Evolutionary conservation across 208 protist species (phyloP), one percentile per base, ranked within the genome.

Genomic region (Trypanosoma boissoni): DNA sequence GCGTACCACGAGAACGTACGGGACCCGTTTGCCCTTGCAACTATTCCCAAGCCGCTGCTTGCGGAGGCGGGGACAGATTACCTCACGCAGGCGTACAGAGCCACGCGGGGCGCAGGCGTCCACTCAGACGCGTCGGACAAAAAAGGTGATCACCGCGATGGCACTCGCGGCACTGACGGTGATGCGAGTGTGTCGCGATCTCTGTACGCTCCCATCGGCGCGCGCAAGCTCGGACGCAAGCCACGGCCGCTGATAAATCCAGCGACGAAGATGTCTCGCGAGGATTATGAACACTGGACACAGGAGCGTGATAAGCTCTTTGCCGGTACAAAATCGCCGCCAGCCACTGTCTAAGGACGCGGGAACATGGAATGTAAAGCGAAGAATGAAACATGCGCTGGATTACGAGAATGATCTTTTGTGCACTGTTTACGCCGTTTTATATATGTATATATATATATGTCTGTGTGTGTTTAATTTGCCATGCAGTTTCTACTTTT

Each of bases 281-380:
- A 62, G 8, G 76, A 80, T 20, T 86, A 84, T 51, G 27, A 83
- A 49, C 21, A 44, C 36, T 94, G 77, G 80, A 51, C 76, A 10
- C 41, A 24, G 1, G 55, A 88, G 59, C 76, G 83, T 27, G 86
- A 94, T 54, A 64, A 71, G 12, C 64, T 89, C 27, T 88, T 94
- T 73, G 64, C 52, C 2, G 44, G 58, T 32, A 79, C 78, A 27
- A 42, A 12, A 39, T 16, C 34, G 12, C 34, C 34, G 8, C 12
- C 34, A 12, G 12, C 34, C 34, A 16, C 34, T 39, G 34, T 39
- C 6, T 39, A 39, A 12, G 34, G 12, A 39, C 12, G 12, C 8
- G 12, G 34, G 34, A 39, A 16, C 6, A 39, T 39, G 34, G 34
- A 39, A 39, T 6, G 12, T 16, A 39, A 39, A 39, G 34, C 8